Conservation (phyloP, 2,329 filamentous ascomycete genomes). For the Diaporthe helianthi region DNA sequence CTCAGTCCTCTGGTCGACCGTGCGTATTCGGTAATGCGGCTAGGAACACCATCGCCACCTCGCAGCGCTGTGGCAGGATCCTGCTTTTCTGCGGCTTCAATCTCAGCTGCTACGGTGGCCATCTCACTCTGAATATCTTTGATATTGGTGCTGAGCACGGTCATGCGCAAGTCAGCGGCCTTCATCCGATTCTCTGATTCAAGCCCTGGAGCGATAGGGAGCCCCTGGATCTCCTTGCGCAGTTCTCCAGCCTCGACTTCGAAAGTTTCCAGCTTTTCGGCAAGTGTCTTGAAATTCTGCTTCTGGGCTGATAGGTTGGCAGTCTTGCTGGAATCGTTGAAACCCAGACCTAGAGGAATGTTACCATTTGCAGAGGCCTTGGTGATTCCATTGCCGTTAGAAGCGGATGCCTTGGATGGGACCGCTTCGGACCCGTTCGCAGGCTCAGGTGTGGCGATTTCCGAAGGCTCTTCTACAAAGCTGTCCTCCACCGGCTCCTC, state of each 20-base stretch:
- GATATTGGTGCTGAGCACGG: conserved; percentile 43
- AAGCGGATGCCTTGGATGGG: conserved; percentile 29
- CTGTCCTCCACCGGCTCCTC: conserved; percentile 47
- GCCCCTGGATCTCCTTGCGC: conserved; percentile 42
- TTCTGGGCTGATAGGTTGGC: conserved; percentile 42
- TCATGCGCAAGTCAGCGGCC: conserved; percentile 43
- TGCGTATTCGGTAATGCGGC: conserved; percentile 58
- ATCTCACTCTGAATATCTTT: conserved; percentile 46
- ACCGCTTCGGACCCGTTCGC: conserved; percentile 32
- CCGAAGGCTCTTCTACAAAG: conserved; percentile 28
- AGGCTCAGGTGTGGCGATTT: conserved; percentile 30
- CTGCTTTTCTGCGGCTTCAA: conserved; percentile 44
- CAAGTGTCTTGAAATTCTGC: conserved; percentile 44
- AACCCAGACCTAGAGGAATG: not conserved
- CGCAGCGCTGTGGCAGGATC: conserved; percentile 23
- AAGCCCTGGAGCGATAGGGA: conserved; percentile 35
- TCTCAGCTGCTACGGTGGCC: conserved; percentile 46
- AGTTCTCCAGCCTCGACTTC: conserved; percentile 43
- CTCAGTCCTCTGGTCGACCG: conserved; percentile 64
- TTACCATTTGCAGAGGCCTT: not conserved
- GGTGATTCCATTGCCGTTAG: conserved; percentile 21
- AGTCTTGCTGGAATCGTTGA: conserved; percentile 34
- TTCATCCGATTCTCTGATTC: conserved; percentile 35
- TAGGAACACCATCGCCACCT: conserved; percentile 37
- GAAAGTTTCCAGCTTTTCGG: conserved; percentile 44